Evolutionary conservation across 768 basidiomycete genomes (phyloP).

Genomic region (Hydnum rufescens): DNA sequence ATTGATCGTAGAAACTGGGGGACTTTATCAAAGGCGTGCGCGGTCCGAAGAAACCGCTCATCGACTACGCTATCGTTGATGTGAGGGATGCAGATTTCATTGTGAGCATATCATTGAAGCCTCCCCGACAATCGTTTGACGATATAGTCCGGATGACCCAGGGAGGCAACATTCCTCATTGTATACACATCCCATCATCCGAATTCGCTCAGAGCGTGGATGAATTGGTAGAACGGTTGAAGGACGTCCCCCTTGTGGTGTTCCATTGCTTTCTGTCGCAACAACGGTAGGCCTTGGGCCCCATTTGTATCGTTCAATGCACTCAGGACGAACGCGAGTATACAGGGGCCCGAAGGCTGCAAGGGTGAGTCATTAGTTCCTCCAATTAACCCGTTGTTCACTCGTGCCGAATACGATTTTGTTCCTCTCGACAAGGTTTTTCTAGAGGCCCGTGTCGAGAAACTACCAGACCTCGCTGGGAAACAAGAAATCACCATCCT

Average conservation of each 20-base stretch:
- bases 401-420: no score
- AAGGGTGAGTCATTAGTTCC: no score
- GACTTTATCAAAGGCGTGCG: conserved; percentile 48
- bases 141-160: background rate
- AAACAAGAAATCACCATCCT: conserved; percentile 43
- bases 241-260: conserved; percentile 40
- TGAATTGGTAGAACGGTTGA: conserved; percentile 36
- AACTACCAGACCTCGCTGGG: conserved; percentile 21
- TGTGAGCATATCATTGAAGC: conserved; percentile 6
- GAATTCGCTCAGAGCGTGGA: conserved; percentile 39
- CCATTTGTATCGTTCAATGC: no score
- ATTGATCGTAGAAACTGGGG: conserved; percentile 52
- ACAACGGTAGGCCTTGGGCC: no score
- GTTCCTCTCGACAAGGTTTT: no score
- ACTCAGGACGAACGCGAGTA: no score
- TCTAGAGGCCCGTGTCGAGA: no score
- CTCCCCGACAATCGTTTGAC: background rate
- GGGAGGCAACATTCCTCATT: conserved; percentile 60
- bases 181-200: conserved; percentile 39
- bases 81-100: conserved; percentile 66
- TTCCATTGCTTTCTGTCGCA: conserved; percentile 72
- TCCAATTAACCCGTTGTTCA: no score
- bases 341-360: no score
- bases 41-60: conserved; percentile 34
- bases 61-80: conserved; percentile 62